A percentile compares a stretch with the other conserved stretches of the same genome.
These are phyloP conservation scores for Plasmopara muralis DNA, from an alignment of 352 stramenopile species.

Conservation along the genomic window DNA sequence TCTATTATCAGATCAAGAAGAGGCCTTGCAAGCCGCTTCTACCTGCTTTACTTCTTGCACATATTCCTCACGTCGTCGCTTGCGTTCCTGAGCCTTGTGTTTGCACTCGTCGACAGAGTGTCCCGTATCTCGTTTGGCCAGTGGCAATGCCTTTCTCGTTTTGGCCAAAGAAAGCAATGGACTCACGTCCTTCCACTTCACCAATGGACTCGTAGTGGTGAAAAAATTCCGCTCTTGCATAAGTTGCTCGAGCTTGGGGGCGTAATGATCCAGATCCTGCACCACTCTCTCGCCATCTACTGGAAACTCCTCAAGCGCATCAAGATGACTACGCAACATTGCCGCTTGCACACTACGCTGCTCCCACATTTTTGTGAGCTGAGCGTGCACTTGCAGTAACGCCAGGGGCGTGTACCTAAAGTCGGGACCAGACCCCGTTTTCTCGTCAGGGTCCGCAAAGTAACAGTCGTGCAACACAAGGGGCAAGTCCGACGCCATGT, in stretches of 20 bases:
- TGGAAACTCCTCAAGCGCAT: slow-evolving; percentile 44
- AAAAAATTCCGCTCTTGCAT: slow-evolving; percentile 56
- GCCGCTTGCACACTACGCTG: slow-evolving; percentile 57
- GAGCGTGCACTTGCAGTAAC: slow-evolving; percentile 66
- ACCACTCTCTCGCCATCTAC: slow-evolving; percentile 41
- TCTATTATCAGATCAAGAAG: slow-evolving; percentile 16
- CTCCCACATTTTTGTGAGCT: slow-evolving; percentile 86
- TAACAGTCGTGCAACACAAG: slow-evolving; percentile 97
- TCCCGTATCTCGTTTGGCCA: slow-evolving; percentile 62
- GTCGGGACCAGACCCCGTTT: slow-evolving; percentile 14
- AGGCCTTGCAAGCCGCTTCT: slow-evolving; percentile 6
- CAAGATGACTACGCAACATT: slow-evolving; percentile 66
- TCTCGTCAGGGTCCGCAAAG: slow-evolving; percentile 66
- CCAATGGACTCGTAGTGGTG: slow-evolving; percentile 15
- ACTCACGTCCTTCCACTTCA: slow-evolving; percentile 50
- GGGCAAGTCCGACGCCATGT: slow-evolving; percentile 91
- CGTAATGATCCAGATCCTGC: slow-evolving; percentile 66
- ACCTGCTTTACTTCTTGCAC: slow-evolving; percentile 8
- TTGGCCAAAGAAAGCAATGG: slow-evolving; percentile 48
- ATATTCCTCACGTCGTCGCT: slow-evolving; percentile 47
- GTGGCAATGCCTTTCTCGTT: slow-evolving; percentile 50
- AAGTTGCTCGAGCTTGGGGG: slow-evolving; percentile 64
- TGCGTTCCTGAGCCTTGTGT: slow-evolving; percentile 60
- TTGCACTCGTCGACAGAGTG: slow-evolving; percentile 80
- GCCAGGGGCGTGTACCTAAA: slow-evolving; percentile 77